phyloP scores from a whole-genome alignment of 495 filamentous ascomycete genomes.

The Neurospora sp. region DNA sequence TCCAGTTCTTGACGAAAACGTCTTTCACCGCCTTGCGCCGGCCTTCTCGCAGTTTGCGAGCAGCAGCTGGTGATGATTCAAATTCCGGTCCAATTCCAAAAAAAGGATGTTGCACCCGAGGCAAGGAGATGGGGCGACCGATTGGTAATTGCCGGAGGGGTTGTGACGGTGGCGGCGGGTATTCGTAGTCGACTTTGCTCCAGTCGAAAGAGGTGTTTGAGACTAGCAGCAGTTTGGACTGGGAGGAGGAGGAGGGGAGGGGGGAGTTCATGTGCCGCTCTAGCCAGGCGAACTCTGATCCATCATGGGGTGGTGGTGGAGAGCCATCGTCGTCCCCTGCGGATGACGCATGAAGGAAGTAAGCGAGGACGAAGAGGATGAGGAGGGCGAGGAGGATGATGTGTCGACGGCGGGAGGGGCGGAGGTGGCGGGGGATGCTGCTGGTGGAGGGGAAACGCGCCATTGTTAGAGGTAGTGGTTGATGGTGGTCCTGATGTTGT shows the following conservation, averaged over 20 bases:
- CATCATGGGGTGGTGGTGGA: too few relatives aligned
- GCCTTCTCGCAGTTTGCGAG: slow-evolving; percentile 44
- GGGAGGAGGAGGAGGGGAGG: neutral
- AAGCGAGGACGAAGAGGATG: neutral
- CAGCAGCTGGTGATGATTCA: too few relatives aligned
- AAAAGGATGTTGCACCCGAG: slow-evolving; percentile 60
- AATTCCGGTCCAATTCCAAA: slow-evolving; percentile 50
- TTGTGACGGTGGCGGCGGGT: slow-evolving; percentile 28
- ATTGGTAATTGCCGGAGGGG: slow-evolving; percentile 52
- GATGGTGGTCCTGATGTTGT: neutral
- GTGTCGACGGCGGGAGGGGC: neutral
- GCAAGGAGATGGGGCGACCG: slow-evolving; percentile 36
- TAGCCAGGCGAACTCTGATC: slow-evolving; percentile 15
- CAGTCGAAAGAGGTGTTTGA: slow-evolving; percentile 42
- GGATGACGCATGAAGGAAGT: neutral
- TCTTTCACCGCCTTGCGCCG: slow-evolving; percentile 53
- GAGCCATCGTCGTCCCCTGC: too few relatives aligned
- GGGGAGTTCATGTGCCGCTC: slow-evolving; percentile 24
- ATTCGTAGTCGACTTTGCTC: slow-evolving; percentile 47
- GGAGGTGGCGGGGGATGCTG: neutral
- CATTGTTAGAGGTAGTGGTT: neutral
- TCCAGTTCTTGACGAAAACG: slow-evolving; percentile 64
- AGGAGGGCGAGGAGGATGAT: neutral
- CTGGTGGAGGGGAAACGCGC: neutral
- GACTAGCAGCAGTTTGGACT: slow-evolving; percentile 1